phyloP scores from a whole-genome alignment of 2,329 filamentous ascomycete species.

The Beauveria rudraprayagi region DNA sequence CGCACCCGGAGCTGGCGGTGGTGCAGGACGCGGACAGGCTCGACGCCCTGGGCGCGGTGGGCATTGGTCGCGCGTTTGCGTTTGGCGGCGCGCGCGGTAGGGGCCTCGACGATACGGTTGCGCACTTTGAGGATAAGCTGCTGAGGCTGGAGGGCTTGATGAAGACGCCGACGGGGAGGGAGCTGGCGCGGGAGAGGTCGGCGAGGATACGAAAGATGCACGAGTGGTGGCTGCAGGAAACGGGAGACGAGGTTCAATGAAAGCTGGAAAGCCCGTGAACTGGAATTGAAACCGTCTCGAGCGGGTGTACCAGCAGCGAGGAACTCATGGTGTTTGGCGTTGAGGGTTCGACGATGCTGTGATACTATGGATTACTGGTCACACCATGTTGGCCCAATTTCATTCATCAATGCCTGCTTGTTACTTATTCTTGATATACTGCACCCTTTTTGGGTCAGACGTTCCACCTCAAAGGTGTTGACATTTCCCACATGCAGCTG shows the following conservation, averaged over 20 bases:
- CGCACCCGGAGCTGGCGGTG: conserved; percentile 57
- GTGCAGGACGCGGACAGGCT: conserved; percentile 90
- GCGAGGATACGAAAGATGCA: conserved; percentile 44
- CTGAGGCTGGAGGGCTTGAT: conserved; percentile 55
- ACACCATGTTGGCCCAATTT: too few relatives aligned
- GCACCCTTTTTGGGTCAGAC: too few relatives aligned
- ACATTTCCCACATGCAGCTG: too few relatives aligned
- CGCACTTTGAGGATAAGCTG: conserved; percentile 72
- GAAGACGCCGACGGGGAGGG: conserved; percentile 51
- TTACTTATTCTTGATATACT: too few relatives aligned
- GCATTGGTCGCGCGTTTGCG: conserved; percentile 58
- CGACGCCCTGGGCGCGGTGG: conserved; percentile 84
- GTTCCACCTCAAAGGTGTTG: too few relatives aligned
- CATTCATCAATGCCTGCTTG: too few relatives aligned
- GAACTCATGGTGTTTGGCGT: too few relatives aligned
- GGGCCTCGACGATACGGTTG: conserved; percentile 56
- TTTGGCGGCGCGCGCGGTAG: conserved; percentile 60
- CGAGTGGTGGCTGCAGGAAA: conserved; percentile 52
- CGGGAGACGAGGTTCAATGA: conserved; percentile 13
- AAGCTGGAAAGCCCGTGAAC: too few relatives aligned
- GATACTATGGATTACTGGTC: too few relatives aligned
- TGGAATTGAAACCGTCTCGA: too few relatives aligned
- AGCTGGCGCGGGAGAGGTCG: conserved; percentile 46
- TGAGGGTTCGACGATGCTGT: too few relatives aligned
- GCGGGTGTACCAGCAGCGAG: too few relatives aligned